Evolutionary conservation across 2,329 filamentous ascomycete genomes (phyloP), one percentile per base, ranked within the genome.

Genomic region (Cytospora leucostoma): DNA sequence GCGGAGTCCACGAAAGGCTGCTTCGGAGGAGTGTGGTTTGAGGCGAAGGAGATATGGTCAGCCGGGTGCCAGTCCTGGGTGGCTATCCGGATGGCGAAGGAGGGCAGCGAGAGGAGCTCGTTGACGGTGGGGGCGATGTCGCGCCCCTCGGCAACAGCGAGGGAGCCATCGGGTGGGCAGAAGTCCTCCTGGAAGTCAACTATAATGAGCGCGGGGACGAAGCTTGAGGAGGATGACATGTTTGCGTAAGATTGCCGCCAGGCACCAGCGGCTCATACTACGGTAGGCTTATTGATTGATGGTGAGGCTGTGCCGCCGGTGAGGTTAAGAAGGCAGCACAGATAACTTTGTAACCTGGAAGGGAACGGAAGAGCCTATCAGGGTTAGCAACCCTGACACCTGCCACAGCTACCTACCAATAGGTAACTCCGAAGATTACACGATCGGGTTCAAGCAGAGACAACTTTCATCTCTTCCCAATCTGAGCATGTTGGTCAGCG

Each of bases 141-240:
- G 67, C 92, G 89, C 68, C 88, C 95, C 56, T 83, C 78, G 61
- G 85, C 73, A n/a, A 98, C 92, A 37, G 92, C 89, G 57, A 99
- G 87, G n/a, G 91, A 82, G 67, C 94, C 95, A 67, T 89, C 84
- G 13, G 93, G 93, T 64, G 91, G 91, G 75, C 92, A 96, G 75
- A 97, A 98, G 79, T 98, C 94, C 75, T 97, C 90, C 77, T 98
- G 95, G 72, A 96, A 83, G 76, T 97, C 93, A 59, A 97, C 89
- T 12, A 97, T 83, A 55, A 97, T 76, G 32, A 87, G 76, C 2
- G 84, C 84, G 4, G 84, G 81, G 56, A 72, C 77, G 65, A 83
- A 83, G 5, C 12, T 8, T 51, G 53, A 21, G 1, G 61, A 57
- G 21, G 56, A 15, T 19, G 60, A 8, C 64, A 65, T 65, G 19